These are phyloP conservation scores for Phytomonas sp. DNA, from an alignment of 208 protist genomes.

Conservation along the genomic window DNA sequence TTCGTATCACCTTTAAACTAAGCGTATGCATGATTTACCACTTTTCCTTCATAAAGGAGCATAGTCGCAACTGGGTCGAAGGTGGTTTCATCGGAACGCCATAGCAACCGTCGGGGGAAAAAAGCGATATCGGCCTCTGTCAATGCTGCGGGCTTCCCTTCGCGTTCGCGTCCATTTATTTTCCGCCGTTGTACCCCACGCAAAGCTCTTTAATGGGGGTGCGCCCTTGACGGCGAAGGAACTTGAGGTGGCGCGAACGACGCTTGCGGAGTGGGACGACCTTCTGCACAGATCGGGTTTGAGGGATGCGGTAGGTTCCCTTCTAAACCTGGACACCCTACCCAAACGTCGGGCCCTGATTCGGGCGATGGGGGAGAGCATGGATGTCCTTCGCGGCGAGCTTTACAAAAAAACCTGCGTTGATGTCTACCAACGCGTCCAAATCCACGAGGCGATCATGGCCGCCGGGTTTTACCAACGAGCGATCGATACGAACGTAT, in stretches of 20 bases:
- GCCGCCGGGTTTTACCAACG: conserved; percentile 79
- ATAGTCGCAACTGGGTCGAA: not conserved
- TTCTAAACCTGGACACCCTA: conserved; percentile 26
- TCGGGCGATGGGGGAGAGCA: conserved; percentile 32
- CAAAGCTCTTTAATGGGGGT: conserved; percentile 22
- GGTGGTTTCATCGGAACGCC: too few relatives aligned
- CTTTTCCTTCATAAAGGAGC: not conserved
- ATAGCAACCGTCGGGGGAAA: too few relatives aligned
- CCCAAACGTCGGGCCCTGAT: conserved; percentile 29
- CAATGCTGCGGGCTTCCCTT: conserved; percentile 56
- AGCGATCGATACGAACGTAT: conserved; percentile 38
- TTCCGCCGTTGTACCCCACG: conserved; percentile 58
- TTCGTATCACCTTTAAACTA: not conserved
- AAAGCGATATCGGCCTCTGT: not conserved
- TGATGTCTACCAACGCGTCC: conserved; percentile 57
- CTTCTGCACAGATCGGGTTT: conserved; percentile 38
- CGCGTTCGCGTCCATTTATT: conserved; percentile 67
- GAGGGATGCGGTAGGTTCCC: conserved; percentile 19
- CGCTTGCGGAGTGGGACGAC: conserved; percentile 32
- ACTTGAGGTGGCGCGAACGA: conserved; percentile 33
- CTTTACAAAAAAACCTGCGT: conserved; percentile 51
- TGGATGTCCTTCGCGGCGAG: conserved; percentile 38
- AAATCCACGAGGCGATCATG: conserved; percentile 87
- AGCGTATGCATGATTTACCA: not conserved
- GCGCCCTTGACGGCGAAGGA: conserved; percentile 29